Conservation (phyloP, 83 land plant species). For the Larix sibirica region DNA sequence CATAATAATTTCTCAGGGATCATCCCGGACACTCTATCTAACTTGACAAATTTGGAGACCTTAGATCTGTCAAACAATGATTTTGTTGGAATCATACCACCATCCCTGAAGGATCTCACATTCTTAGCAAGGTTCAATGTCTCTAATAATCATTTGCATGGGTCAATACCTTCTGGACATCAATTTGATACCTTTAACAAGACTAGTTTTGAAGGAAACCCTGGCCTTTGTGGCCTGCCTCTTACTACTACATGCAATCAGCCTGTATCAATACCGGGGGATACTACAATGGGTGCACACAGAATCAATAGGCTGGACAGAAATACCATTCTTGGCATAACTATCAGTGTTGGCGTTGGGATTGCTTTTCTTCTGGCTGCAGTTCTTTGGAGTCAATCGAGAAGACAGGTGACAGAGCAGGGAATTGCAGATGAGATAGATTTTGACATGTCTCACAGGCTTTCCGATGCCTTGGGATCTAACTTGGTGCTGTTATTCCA, state of each 20-base stretch:
- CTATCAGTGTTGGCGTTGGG: conserved; percentile 9
- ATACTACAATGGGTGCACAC: background rate
- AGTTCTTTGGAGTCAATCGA: conserved; percentile 14
- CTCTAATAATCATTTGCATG: conserved; percentile 42
- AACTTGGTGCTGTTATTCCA: conserved; percentile 39
- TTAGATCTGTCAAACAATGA: conserved; percentile 45
- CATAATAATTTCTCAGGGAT: conserved; percentile 40
- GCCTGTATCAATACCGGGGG: conserved; percentile 12
- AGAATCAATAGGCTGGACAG: conserved; percentile 18
- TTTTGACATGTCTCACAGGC: conserved; percentile 9
- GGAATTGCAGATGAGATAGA: conserved; percentile 10
- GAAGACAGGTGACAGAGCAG: conserved; percentile 9
- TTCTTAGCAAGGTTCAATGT: conserved; percentile 50
- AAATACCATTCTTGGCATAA: conserved; percentile 15
- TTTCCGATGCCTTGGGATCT: conserved; percentile 19
- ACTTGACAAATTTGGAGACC: conserved; percentile 32
- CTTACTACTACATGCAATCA: conserved; percentile 19
- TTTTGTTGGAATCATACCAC: conserved; percentile 44
- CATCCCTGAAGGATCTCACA: conserved; percentile 31
- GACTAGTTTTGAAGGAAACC: conserved; percentile 48
- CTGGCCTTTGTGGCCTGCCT: conserved; percentile 42
- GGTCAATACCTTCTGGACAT: conserved; percentile 47
- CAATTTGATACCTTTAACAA: conserved; percentile 52
- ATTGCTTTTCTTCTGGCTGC: conserved; percentile 6
- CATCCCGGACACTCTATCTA: conserved; percentile 37